Percentiles rank a stretch among this genome's conserved stretches.
phyloP scores from a whole-genome alignment of 2,329 filamentous ascomycete genomes.

The Trichophyton schoenleinii region DNA sequence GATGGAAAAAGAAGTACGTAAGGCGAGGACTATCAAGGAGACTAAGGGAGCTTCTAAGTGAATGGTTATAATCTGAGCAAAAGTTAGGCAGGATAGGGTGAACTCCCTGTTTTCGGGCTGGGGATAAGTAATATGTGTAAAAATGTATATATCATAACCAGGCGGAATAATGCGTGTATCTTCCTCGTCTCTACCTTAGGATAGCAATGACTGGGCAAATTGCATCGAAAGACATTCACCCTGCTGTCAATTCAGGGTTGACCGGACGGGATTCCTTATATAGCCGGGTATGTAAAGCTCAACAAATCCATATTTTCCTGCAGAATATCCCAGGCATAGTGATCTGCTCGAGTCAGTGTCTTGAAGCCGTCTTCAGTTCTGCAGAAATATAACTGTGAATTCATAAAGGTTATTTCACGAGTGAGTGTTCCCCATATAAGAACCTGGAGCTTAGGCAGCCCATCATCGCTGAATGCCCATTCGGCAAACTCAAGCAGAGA shows the following conservation, averaged over 20 bases:
- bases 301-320: not conserved
- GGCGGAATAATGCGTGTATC: not conserved
- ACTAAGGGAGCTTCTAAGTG: not conserved
- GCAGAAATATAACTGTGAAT: not conserved
- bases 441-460: not conserved
- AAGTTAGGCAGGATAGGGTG: too few species aligned
- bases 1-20: slow-evolving; percentile 1
- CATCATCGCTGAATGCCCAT: not conserved
- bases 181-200: not conserved
- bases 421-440: not conserved
- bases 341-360: not conserved
- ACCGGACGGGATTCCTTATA: too few species aligned
- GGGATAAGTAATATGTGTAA: too few species aligned
- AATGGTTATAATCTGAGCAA: too few species aligned
- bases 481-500: not conserved
- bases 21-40: not conserved
- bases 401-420: not conserved
- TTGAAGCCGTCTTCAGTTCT: not conserved
- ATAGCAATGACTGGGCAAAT: too few species aligned
- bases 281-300: not conserved
- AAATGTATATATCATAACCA: too few species aligned
- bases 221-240: too few species aligned
- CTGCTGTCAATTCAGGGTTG: too few species aligned
- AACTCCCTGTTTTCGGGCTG: too few species aligned
- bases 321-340: not conserved